Base-by-base conservation (phyloP, 768 basidiomycete genomes). In the Tylopilus felleus region DNA sequence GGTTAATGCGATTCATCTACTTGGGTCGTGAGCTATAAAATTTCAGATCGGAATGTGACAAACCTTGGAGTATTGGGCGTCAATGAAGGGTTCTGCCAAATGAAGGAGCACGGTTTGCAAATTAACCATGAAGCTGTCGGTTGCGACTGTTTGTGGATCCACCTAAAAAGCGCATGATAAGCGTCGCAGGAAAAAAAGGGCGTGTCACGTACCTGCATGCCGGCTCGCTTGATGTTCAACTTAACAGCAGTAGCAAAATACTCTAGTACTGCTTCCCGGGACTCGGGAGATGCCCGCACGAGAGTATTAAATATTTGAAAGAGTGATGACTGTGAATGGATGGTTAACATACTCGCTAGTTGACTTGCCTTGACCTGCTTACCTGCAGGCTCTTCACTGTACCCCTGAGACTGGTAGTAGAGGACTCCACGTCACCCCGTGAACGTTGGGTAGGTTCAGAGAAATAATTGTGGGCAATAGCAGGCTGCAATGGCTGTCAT, bases 71-170 rank as follows among this genome's bases (percentile, higher is more conserved):
- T 87, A 98, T 50, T 79, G 83, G 1, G 90, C 85, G 67, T 98
- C 96, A 79, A 98, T 92, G 64, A 98, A 96, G 0, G 96, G 96
- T 60, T 95, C 92, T 27, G 93, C 87, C 63, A 99, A 88, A 14
- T 85, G 82, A 44, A 93, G 77, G 22, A 98, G 71, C 14, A 97
- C 74, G n/a, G 78, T 78, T 60, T 95, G 90, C 29, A 95, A 64
- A 61, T 98, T 98, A 55, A 90, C 79, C 87, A 99, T 89, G 69
- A 93, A 98, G 52, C 90, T 86, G 65, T 99, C 96, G 1, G 85
- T 85, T 1, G 94, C 83, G 12, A 98, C 94, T 0, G 90, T 92
- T 10, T 81, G 80, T 1, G 85, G 81, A 53, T 98, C 91, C 29
- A 97, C 90, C 83, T 92, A 52, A 33, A 38, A 42, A 8, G 8